Percentiles rank a stretch among this genome's conserved stretches.
Conservation (phyloP, 2,329 filamentous ascomycete species). For the Phaeoacremonium minimum region DNA sequence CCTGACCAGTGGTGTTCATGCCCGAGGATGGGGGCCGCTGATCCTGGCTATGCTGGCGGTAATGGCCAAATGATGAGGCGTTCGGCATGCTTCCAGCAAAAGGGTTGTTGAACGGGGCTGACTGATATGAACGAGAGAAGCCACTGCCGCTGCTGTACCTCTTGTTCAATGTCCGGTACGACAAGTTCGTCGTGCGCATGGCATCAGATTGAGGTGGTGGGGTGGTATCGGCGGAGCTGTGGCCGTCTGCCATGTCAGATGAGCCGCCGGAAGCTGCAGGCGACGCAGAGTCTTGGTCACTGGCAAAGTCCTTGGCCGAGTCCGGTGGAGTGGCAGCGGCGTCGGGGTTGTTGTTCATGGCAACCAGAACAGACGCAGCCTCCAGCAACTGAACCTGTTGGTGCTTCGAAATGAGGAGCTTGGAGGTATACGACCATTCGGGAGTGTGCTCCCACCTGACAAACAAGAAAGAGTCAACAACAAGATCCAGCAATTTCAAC, state of each 20-base stretch:
- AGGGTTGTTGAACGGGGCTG: constrained; percentile 52
- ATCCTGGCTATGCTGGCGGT: constrained; percentile 72
- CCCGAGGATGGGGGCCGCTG: constrained; percentile 76
- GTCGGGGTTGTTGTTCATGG: constrained; percentile 64
- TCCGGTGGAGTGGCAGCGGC: constrained; percentile 58
- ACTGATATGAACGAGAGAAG: constrained; percentile 79
- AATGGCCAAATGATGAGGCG: constrained; percentile 48
- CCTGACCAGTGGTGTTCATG: constrained; percentile 68
- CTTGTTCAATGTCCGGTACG: constrained; percentile 47
- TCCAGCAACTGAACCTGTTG: constrained; percentile 98
- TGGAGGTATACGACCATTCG: constrained; percentile 95
- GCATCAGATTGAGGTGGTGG: constrained; percentile 76
- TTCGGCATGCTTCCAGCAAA: constrained; percentile 47
- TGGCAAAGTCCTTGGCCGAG: constrained; percentile 64
- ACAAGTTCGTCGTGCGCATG: constrained; percentile 46
- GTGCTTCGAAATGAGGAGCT: constrained; percentile 97
- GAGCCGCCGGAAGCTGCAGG: constrained; percentile 71
- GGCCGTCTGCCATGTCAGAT: constrained; percentile 71
- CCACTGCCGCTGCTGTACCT: constrained; percentile 53
- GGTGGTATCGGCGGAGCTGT: constrained; percentile 88
- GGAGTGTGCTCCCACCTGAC: constrained; percentile 98
- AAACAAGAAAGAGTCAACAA: constrained; percentile 35
- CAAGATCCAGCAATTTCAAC: too few relatives aligned
- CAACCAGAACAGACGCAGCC: constrained; percentile 90
- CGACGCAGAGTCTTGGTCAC: constrained; percentile 78